phyloP scores from a whole-genome alignment of 495 filamentous ascomycete genomes.

The Penicillium roqueforti region DNA sequence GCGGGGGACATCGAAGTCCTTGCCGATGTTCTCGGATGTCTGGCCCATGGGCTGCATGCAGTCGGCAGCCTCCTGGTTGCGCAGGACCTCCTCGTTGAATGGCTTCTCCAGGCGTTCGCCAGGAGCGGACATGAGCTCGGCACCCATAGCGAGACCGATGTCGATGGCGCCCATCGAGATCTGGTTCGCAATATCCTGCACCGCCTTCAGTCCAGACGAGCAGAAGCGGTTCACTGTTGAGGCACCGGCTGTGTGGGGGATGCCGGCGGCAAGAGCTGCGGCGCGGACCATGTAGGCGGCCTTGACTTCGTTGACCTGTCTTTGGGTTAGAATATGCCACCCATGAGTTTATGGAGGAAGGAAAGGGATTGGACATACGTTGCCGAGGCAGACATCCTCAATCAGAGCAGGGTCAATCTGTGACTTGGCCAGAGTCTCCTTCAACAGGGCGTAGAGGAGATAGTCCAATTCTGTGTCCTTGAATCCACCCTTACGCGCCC shows the following conservation, averaged over 20 bases:
- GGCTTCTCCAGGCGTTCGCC: constrained; percentile 63
- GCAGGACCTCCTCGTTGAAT: constrained; percentile 74
- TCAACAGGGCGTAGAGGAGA: constrained; percentile 71
- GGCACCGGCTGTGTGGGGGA: constrained; percentile 81
- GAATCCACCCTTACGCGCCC: constrained; percentile 79
- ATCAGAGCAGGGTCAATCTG: constrained; percentile 78
- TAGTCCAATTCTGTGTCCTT: constrained; percentile 93
- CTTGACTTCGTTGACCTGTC: constrained; percentile 77
- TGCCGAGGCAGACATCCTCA: constrained; percentile 90
- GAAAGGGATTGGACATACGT: constrained; percentile 51
- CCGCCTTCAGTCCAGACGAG: constrained; percentile 90
- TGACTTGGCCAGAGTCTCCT: constrained; percentile 68
- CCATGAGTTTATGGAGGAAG: neutral
- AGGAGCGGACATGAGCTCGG: constrained; percentile 77
- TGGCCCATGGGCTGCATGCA: constrained; percentile 96
- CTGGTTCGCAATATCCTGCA: constrained; percentile 89
- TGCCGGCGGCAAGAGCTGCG: constrained; percentile 84
- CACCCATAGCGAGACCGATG: constrained; percentile 79
- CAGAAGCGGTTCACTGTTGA: constrained; percentile 92
- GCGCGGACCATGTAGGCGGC: constrained; percentile 87
- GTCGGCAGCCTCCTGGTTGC: constrained; percentile 73
- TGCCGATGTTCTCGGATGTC: constrained; percentile 94
- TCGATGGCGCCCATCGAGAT: constrained; percentile 80
- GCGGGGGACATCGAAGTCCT: constrained; percentile 80
- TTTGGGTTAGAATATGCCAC: neutral